These are phyloP conservation scores for Penicillium diatomitis DNA, from an alignment of 495 filamentous ascomycete species.

Conservation along the genomic window DNA sequence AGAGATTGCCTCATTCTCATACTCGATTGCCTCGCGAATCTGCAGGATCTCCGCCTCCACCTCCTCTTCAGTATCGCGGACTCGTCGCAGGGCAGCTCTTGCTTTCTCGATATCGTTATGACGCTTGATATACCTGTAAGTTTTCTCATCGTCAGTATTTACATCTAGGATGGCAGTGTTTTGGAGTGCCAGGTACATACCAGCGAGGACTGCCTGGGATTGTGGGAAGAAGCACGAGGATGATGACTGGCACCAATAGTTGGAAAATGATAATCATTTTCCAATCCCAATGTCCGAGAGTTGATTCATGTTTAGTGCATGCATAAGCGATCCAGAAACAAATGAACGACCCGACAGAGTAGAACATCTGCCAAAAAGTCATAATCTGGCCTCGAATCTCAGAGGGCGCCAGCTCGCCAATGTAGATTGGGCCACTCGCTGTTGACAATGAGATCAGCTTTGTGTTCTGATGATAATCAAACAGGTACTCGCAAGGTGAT, in stretches of 20 bases:
- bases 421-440: constrained; percentile 53
- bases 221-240: constrained; percentile 43
- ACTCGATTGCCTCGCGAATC: constrained; percentile 53
- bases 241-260: constrained; percentile 44
- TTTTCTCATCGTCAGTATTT: background rate
- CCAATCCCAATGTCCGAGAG: constrained; percentile 53
- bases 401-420: constrained; percentile 49
- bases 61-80: constrained; percentile 49
- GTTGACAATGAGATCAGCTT: background rate
- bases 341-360: constrained; percentile 54
- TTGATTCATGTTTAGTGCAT: constrained; percentile 39
- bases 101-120: constrained; percentile 46
- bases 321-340: constrained; percentile 55
- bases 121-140: constrained; percentile 39
- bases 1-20: constrained; percentile 53
- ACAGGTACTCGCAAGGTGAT: background rate
- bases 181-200: constrained; percentile 14
- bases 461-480: too few relatives aligned
- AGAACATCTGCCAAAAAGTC: constrained; percentile 63
- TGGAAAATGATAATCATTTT: constrained; percentile 56
- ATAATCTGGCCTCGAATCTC: constrained; percentile 55
- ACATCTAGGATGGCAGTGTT: background rate
- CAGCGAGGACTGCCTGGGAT: constrained; percentile 52
- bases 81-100: constrained; percentile 34
- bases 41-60: constrained; percentile 48